Conservation (phyloP, 2,329 filamentous ascomycete species). For the Penicillium polonicum region DNA sequence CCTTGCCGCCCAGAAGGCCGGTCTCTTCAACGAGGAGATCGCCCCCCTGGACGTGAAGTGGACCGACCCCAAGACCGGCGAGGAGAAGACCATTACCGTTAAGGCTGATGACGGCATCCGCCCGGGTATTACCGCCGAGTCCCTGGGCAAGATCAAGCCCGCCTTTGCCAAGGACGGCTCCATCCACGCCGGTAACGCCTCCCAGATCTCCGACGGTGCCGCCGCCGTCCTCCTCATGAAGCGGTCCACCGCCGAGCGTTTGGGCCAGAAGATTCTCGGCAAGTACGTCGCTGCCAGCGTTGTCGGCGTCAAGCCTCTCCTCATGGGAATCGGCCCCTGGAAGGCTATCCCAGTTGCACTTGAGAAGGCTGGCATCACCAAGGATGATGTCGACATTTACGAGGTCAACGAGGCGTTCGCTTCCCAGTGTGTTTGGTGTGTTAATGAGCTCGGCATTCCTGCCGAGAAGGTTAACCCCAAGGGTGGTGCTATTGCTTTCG, state of each 20-base stretch:
- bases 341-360: slow-evolving; percentile 93
- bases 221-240: slow-evolving; percentile 95
- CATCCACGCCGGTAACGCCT: slow-evolving; percentile 96
- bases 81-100: slow-evolving; percentile 80
- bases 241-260: slow-evolving; percentile 81
- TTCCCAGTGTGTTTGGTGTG: slow-evolving; percentile 89
- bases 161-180: slow-evolving; percentile 88
- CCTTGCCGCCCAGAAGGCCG: slow-evolving; percentile 74
- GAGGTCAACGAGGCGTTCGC: slow-evolving; percentile 99
- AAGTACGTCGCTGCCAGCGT: slow-evolving; percentile 86
- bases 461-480: slow-evolving; percentile 92
- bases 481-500: slow-evolving; percentile 93
- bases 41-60: slow-evolving; percentile 80
- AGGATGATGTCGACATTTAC: slow-evolving; percentile 91
- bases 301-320: slow-evolving; percentile 83
- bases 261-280: slow-evolving; percentile 85
- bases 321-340: slow-evolving; percentile 96
- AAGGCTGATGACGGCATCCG: slow-evolving; percentile 84
- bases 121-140: slow-evolving; percentile 79
- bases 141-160: slow-evolving; percentile 83
- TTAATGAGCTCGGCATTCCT: slow-evolving; percentile 80
- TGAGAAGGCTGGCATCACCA: slow-evolving; percentile 78
- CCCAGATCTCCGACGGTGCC: slow-evolving; percentile 92
- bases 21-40: slow-evolving; percentile 93
- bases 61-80: slow-evolving; percentile 85